Evolutionary conservation across 805 yeast genomes (phyloP), one percentile per base, ranked within the genome.

Genomic region (Ogataea methylovora): DNA sequence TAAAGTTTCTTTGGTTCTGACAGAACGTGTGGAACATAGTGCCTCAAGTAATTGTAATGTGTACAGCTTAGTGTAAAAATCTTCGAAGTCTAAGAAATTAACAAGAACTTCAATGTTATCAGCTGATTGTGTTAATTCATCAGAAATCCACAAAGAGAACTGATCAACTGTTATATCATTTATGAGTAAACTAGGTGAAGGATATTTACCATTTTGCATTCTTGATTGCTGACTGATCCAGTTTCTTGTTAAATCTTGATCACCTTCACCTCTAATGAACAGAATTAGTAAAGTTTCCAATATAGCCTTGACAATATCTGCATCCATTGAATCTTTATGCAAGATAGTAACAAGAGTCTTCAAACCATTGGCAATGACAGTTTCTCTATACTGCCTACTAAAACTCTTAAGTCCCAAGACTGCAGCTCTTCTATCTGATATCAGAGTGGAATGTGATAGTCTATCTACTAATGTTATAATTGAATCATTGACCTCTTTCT

Each of bases 141-240:
- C 98, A 0, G 97, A 86, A 22, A 92, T 84, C 95, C 97, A 88
- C 36, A 88, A 60, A 1, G 96, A 84, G 44, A 92, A 84, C 49
- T 86, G 94, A 52, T 88, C 97, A 10, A 76, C 73, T 4, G 64
- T 58, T 3, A 68, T 54, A 39, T 65, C 69, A 28, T 72, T 71
- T 32, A 70, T 76, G 56, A 72, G 59, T 19, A 76, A 61, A 14
- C 78, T 59, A 3, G 92, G 92, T 3, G 87, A 77, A 0, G 88
- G 85, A 44, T 82, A 83, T 48, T 80, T 80, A 10, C 90, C 90
- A 58, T 80, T 79, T 49, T 78, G 81, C 16, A 72, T 46, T 42
- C 94, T 66, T 15, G 88, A 74, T 58, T 80, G 84, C 54, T 77
- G 79, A 17, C 84, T 76, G 40, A 83, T 75, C 84, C 85, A 76